A percentile compares a stretch with the other conserved stretches of the same genome.
These are phyloP conservation scores for Quercus tomentella DNA, from an alignment of 331 rosid species.

Conservation along the genomic window DNA sequence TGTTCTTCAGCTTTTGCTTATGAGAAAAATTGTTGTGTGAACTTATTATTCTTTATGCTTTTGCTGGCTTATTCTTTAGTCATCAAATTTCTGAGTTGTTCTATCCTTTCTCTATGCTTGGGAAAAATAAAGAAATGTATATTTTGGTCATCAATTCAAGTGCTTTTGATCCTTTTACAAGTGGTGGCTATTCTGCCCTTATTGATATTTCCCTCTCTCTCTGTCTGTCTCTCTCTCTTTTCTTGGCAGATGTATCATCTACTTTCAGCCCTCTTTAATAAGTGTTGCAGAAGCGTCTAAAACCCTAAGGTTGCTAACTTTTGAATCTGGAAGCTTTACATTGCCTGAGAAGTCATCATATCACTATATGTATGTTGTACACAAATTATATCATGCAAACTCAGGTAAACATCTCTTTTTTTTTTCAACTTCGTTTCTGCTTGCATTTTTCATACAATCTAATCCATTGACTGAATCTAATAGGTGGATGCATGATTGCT, in stretches of 20 bases:
- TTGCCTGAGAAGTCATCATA: conserved; percentile 58
- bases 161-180: background rate
- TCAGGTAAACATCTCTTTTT: conserved; percentile 44
- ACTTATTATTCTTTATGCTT: background rate
- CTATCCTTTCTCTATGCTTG: background rate
- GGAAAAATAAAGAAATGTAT: background rate
- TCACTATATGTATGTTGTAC: conserved; percentile 61
- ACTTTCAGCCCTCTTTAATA: conserved; percentile 67
- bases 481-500: conserved; percentile 69
- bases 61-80: background rate
- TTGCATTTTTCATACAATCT: conserved; percentile 26
- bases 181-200: background rate
- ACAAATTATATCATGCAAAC: conserved; percentile 64
- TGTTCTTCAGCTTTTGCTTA: too few species aligned
- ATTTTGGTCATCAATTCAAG: background rate
- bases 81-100: background rate
- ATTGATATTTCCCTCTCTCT: background rate
- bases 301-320: conserved; percentile 38
- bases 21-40: too few species aligned
- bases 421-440: conserved; percentile 8
- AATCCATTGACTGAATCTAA: conserved; percentile 29
- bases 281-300: conserved; percentile 82
- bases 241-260: conserved; percentile 52
- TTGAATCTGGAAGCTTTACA: conserved; percentile 63
- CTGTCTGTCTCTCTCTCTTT: background rate